Conservation (phyloP, 2,329 filamentous ascomycete genomes). For the Hymenotorrendiella dingleyae region DNA sequence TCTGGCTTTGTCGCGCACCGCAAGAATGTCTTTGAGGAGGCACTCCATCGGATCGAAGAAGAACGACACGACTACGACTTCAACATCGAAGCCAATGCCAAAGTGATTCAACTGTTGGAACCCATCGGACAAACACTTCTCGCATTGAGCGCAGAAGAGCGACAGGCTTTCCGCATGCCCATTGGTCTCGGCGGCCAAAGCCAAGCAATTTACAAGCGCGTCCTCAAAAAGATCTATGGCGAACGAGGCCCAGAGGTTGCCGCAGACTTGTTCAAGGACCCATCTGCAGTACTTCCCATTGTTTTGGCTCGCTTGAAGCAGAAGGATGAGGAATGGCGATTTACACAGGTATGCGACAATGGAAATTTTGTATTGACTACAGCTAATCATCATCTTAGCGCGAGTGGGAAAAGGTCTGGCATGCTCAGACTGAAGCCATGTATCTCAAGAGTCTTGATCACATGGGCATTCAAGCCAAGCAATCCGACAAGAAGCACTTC, state of each 20-base stretch:
- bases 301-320: constrained; percentile 86
- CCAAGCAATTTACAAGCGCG: constrained; percentile 92
- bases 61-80: constrained; percentile 98
- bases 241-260: constrained; percentile 82
- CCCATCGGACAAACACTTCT: constrained; percentile 89
- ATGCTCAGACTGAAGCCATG: constrained; percentile 87
- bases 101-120: constrained; percentile 93
- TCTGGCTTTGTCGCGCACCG: constrained; percentile 95
- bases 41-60: constrained; percentile 91
- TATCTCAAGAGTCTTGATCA: constrained; percentile 96
- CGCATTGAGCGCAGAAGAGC: constrained; percentile 67
- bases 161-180: constrained; percentile 71
- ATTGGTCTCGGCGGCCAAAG: constrained; percentile 84
- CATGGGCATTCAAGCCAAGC: constrained; percentile 86
- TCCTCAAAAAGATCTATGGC: constrained; percentile 96
- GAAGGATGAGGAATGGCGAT: constrained; percentile 96
- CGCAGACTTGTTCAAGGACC: constrained; percentile 76
- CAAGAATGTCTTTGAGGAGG: constrained; percentile 94
- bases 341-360: constrained; percentile 55
- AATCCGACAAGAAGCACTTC: constrained; percentile 84
- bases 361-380: constrained; percentile 4
- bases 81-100: constrained; percentile 90
- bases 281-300: constrained; percentile 82
- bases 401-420: constrained; percentile 99
- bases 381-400: constrained; percentile 44